Conservation (phyloP, 352 stramenopile species). For the Phytophthora pini region DNA sequence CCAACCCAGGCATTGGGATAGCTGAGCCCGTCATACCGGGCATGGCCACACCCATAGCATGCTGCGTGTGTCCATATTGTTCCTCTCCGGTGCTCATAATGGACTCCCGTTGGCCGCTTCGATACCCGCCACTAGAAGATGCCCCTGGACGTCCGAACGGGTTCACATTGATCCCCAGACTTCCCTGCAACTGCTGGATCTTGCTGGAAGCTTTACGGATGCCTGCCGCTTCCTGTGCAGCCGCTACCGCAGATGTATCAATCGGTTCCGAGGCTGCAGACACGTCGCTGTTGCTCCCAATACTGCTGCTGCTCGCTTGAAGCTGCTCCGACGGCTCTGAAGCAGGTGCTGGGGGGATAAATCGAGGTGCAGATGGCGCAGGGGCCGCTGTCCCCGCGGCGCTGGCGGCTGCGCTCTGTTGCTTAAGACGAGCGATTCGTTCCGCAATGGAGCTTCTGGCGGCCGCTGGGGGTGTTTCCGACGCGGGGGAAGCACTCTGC, state of each 20-base stretch:
- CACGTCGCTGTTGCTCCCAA: slow-evolving; percentile 20
- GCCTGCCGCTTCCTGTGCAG: slow-evolving; percentile 41
- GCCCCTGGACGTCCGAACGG: slow-evolving; percentile 64
- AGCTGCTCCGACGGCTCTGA: slow-evolving; percentile 18
- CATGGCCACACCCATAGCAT: slow-evolving; percentile 79
- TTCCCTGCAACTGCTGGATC: slow-evolving; percentile 84
- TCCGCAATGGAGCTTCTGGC: slow-evolving; percentile 71
- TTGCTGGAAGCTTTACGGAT: slow-evolving; percentile 47
- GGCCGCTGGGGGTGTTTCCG: slow-evolving; percentile 23
- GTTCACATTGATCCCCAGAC: slow-evolving; percentile 87
- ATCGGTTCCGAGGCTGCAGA: slow-evolving; percentile 25
- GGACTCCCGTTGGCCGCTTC: slow-evolving; percentile 41
- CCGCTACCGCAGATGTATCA: slow-evolving; percentile 36
- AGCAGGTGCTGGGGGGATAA: slow-evolving; percentile 28
- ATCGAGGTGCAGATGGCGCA: slow-evolving; percentile 30
- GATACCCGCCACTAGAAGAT: slow-evolving; percentile 45
- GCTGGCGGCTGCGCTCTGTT: slow-evolving; percentile 60
- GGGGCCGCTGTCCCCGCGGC: slow-evolving; percentile 30
- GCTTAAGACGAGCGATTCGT: slow-evolving; percentile 76
- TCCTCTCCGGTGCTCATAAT: slow-evolving; percentile 88
- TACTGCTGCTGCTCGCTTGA: slow-evolving; percentile 16
- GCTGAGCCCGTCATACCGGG: slow-evolving; percentile 77
- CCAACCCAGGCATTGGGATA: slow-evolving; percentile 84
- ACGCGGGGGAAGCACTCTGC: slow-evolving; percentile 18
- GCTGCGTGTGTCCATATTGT: slow-evolving; percentile 74